Conservation (phyloP, 139 green algal species). For the Dunaliella sp. region DNA sequence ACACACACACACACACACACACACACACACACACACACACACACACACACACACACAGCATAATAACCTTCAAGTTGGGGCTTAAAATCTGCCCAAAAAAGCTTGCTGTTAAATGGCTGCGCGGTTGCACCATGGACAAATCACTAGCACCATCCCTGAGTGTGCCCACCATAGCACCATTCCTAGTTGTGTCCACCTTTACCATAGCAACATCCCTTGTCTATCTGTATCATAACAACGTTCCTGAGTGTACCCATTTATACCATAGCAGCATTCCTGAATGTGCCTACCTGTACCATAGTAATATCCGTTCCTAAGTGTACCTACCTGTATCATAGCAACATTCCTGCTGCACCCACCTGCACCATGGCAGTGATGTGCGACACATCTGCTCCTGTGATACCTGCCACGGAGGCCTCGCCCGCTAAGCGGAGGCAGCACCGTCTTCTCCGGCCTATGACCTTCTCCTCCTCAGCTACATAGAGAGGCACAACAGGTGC, state of each 20-base stretch:
- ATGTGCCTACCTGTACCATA: too few species aligned
- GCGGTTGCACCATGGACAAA: background rate
- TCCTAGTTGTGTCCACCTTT: background rate
- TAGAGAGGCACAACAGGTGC: too few species aligned
- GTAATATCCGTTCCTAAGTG: background rate
- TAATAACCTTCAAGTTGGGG: background rate
- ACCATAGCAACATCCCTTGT: too few species aligned
- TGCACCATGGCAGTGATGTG: constrained; percentile 61
- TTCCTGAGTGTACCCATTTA: background rate
- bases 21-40: too few species aligned
- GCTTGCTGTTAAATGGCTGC: background rate
- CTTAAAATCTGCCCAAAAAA: background rate
- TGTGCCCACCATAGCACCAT: background rate
- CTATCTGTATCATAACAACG: too few species aligned
- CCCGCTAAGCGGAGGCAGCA: constrained; percentile 72
- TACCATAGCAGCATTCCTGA: background rate
- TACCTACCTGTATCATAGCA: background rate
- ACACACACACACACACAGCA: too few species aligned
- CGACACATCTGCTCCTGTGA: constrained; percentile 28
- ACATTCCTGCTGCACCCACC: background rate
- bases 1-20: too few species aligned
- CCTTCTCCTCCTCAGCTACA: constrained; percentile 52
- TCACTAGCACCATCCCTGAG: background rate
- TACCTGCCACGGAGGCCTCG: constrained; percentile 79
- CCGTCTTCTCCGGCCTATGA: constrained; percentile 47